These are phyloP conservation scores for Populus tremula DNA, from an alignment of 345 rosid species.

Conservation along the genomic window DNA sequence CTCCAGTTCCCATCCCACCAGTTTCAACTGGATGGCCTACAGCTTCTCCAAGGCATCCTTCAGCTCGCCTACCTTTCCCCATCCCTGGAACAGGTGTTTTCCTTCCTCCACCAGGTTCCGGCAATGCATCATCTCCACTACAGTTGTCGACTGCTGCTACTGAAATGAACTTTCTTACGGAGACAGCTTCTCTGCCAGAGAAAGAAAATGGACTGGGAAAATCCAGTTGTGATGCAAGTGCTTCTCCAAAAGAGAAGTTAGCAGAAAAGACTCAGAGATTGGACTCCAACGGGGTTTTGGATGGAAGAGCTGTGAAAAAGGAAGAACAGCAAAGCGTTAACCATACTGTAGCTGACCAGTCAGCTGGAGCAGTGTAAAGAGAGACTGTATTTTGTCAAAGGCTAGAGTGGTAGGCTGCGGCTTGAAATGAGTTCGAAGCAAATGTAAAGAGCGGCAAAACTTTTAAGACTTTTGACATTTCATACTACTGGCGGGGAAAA, in stretches of 20 bases:
- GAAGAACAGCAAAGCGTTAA: conserved; percentile 34
- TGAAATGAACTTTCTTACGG: conserved; percentile 18
- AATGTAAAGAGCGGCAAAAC: conserved; percentile 58
- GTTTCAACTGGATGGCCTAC: conserved; percentile 62
- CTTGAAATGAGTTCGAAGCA: conserved; percentile 45
- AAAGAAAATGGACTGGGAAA: conserved; percentile 34
- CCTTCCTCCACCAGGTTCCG: conserved; percentile 74
- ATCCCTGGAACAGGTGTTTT: conserved; percentile 92
- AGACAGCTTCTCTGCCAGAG: conserved; percentile 20
- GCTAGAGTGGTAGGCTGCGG: conserved; percentile 29
- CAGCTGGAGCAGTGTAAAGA: conserved; percentile 32
- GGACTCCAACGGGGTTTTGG: conserved; percentile 41
- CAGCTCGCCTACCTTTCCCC: conserved; percentile 50
- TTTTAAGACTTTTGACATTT: conserved; percentile 21
- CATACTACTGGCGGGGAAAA: conserved; percentile 16
- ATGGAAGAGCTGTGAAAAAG: conserved; percentile 19
- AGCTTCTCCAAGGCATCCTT: conserved; percentile 58
- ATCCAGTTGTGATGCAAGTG: conserved; percentile 11
- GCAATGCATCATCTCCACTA: conserved; percentile 37
- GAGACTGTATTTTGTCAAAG: conserved; percentile 13
- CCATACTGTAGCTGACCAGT: conserved; percentile 17
- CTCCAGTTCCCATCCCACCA: conserved; percentile 55
- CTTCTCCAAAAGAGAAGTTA: conserved; percentile 25
- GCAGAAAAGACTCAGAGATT: conserved; percentile 26
- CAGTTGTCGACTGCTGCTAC: conserved; percentile 24